Evolutionary conservation across 2,329 filamentous ascomycete genomes (phyloP).

Genomic region (Colletotrichum costaricense): DNA sequence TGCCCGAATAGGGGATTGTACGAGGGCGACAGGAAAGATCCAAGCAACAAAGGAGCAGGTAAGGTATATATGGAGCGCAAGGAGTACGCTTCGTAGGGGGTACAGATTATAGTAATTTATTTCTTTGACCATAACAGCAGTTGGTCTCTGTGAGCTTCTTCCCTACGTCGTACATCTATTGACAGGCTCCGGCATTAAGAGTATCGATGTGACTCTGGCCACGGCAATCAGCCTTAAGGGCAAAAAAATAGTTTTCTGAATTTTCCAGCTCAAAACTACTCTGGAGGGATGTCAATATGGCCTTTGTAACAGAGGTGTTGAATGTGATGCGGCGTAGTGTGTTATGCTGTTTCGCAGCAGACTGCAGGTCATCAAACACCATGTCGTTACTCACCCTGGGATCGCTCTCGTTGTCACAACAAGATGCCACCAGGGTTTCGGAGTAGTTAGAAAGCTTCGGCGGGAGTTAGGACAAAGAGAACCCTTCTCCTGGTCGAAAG

Average conservation of each 20-base stretch:
- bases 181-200: neutral
- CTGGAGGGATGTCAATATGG: neutral
- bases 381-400: neutral
- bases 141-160: no score
- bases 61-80: no score
- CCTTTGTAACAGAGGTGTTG: neutral
- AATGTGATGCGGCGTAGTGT: neutral
- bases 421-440: neutral
- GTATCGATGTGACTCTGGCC: neutral
- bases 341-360: neutral
- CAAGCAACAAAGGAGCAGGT: no score
- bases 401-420: neutral
- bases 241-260: neutral
- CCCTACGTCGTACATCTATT: no score
- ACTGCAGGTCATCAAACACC: neutral
- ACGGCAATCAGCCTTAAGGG: neutral
- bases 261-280: neutral
- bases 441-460: neutral
- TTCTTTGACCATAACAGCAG: no score
- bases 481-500: no score
- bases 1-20: no score
- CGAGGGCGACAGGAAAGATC: no score
- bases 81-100: no score
- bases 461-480: no score
- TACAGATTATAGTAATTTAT: no score